Percentiles rank a stretch among this genome's conserved stretches.
Conservation (phyloP, 768 basidiomycete genomes). For the Xerocomus brunneocitrinus region DNA sequence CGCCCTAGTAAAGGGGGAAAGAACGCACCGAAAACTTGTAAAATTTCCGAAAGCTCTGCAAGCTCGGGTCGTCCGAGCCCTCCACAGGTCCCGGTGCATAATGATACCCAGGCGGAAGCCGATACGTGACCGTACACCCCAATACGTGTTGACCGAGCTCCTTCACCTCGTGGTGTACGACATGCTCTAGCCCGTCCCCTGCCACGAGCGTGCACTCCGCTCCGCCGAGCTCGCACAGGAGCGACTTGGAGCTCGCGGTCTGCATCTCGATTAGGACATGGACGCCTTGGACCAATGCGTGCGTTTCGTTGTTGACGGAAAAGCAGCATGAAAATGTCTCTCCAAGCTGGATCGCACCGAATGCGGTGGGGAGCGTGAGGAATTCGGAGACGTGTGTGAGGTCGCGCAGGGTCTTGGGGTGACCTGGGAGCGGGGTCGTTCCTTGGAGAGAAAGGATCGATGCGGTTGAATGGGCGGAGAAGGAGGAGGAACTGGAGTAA, state of each 20-base stretch:
- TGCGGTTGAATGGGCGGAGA: constrained; percentile 76
- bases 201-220: constrained; percentile 42
- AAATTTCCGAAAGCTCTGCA: constrained; percentile 80
- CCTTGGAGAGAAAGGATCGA: constrained; percentile 77
- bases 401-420: constrained; percentile 82
- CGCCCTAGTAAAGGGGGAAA: not conserved
- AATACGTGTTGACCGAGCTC: constrained; percentile 90
- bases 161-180: constrained; percentile 87
- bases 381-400: constrained; percentile 75
- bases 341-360: constrained; percentile 84
- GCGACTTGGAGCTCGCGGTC: constrained; percentile 61
- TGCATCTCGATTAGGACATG: constrained; percentile 81
- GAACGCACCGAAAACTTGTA: constrained; percentile 83
- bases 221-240: constrained; percentile 62
- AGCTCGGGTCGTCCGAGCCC: constrained; percentile 47
- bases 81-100: constrained; percentile 44
- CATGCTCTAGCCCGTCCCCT: constrained; percentile 59
- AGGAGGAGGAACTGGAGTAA: constrained; percentile 77
- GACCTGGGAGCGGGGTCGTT: constrained; percentile 58
- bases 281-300: constrained; percentile 57
- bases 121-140: constrained; percentile 80
- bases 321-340: constrained; percentile 84
- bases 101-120: constrained; percentile 57
- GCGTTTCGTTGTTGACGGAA: constrained; percentile 76
- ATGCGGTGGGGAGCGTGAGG: constrained; percentile 75